Evolutionary conservation across 164 flowering plant genomes (phyloP).

Genomic region (Kalanchoe fedtschenkoi): DNA sequence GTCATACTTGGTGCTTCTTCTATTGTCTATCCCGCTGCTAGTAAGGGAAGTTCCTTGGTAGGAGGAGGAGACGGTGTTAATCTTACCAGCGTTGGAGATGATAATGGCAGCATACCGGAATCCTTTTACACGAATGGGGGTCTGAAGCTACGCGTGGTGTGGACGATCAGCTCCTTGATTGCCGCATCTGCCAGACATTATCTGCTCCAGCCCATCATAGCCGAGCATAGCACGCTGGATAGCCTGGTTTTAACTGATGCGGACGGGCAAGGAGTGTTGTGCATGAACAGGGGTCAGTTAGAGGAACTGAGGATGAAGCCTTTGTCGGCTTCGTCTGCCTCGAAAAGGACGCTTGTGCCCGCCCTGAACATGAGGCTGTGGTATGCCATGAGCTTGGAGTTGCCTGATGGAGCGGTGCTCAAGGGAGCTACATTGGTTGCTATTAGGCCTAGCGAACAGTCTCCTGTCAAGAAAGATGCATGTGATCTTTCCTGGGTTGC

Average conservation of each 20-base stretch:
- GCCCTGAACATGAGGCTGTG: constrained; percentile 81
- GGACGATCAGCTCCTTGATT: constrained; percentile 83
- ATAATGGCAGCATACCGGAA: constrained; percentile 85
- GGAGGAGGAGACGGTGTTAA: constrained; percentile 12
- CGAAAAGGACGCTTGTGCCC: constrained; percentile 80
- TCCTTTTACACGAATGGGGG: constrained; percentile 91
- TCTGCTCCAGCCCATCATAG: constrained; percentile 70
- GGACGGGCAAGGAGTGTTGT: constrained; percentile 81
- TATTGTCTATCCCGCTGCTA: constrained; percentile 14
- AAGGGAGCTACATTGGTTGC: constrained; percentile 92
- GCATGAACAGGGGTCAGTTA: constrained; percentile 75
- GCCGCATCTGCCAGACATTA: constrained; percentile 89
- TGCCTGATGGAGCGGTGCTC: constrained; percentile 59
- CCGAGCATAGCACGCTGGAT: constrained; percentile 67
- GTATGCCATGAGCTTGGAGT: constrained; percentile 72
- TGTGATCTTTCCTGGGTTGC: constrained; percentile 66
- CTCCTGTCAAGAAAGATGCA: constrained; percentile 38
- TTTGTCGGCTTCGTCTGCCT: constrained; percentile 65
- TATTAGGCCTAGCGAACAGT: constrained; percentile 70
- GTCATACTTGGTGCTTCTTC: constrained; percentile 82
- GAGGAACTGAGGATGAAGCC: constrained; percentile 89
- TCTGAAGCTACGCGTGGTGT: constrained; percentile 69
- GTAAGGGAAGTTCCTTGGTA: too few relatives aligned
- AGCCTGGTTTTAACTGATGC: constrained; percentile 66
- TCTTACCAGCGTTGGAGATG: constrained; percentile 22